These are phyloP conservation scores for Vitis rotundifolia DNA, from an alignment of 164 flowering plant species.

Conservation along the genomic window DNA sequence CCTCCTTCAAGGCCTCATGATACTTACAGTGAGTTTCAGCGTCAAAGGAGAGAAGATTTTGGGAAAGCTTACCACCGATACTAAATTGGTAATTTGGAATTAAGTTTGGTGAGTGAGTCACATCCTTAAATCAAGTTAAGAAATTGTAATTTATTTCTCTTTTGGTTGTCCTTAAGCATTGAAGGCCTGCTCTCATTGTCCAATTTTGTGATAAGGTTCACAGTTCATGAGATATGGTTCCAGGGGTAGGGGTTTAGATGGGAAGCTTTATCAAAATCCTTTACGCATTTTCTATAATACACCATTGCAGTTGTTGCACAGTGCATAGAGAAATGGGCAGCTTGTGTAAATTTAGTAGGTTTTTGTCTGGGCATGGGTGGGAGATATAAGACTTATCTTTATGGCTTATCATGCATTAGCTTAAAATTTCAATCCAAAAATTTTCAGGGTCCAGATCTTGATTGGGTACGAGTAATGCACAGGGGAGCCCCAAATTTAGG, in stretches of 20 bases:
- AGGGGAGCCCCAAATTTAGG: constrained; percentile 27
- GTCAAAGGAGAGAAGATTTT: constrained; percentile 70
- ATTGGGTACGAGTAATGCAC: constrained; percentile 20
- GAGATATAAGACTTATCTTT: neutral
- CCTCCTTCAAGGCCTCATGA: constrained; percentile 60
- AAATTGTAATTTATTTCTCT: neutral
- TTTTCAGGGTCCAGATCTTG: constrained; percentile 44
- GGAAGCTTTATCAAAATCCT: neutral
- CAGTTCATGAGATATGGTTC: neutral
- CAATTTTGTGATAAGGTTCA: neutral
- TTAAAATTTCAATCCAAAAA: constrained; percentile 33
- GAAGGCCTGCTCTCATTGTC: neutral
- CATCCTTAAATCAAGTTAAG: constrained; percentile 16
- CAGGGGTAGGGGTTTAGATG: neutral
- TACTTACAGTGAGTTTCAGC: constrained; percentile 63
- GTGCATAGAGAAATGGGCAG: neutral
- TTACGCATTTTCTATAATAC: neutral
- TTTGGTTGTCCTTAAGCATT: neutral
- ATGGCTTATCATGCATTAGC: constrained; percentile 12
- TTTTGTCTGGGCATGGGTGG: neutral
- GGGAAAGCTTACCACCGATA: constrained; percentile 75
- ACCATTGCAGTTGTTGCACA: constrained; percentile 5
- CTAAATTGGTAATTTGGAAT: constrained; percentile 25
- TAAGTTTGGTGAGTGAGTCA: constrained; percentile 52
- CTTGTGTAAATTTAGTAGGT: neutral